Base-by-base conservation (phyloP, 2,329 filamentous ascomycete species). In the Pseudogymnoascus sp. region DNA sequence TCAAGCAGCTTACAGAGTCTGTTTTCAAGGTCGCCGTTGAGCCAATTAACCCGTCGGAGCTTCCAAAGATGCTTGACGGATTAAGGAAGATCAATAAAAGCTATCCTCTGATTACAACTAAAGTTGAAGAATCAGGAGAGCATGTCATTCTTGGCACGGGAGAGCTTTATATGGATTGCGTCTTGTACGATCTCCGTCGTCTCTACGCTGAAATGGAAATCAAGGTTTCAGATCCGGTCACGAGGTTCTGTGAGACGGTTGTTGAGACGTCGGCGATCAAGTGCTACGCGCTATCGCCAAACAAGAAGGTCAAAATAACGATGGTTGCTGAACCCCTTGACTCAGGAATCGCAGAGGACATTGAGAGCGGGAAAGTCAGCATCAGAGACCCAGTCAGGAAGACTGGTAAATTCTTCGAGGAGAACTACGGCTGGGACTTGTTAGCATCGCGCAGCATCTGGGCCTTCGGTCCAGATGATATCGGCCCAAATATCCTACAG, bases 161-260 rank as follows among this genome's bases (percentile, higher is more conserved):
- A 64, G 95, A 99, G 75, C 81, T 99, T n/a, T 99, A 99, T 79
- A 97, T 99, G 93, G 95, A 99, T 75, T 99, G 95, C 71, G 93
- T 99, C 3, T 82, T 99, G 52, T 95, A 99, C 75, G 95, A 99
- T 73, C 82, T 99, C 55, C 89, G 95, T 61, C 85, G 88, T 41
- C 77, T 97, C n/a, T 99, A 97, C 73, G 93, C 95, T 12, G 93
- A 97, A 71, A 99, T 99, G 95, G 95, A 99, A 74, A 90, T 99
- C 77, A 97, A 97, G 77, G 91, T 99, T 59, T 99, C 95, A 0
- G 95, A 99, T 73, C 95, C 95, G 0, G 93, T 99, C 45, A 97
- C 95, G 14, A 84, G 95, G 58, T 99, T 99, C 81, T 97, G 92
- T 76, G 95, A 99, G 78, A 99, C 95, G 0, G 93, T 97, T 25